Conservation (phyloP, 495 filamentous ascomycete genomes). For the Penicillium silybi region DNA sequence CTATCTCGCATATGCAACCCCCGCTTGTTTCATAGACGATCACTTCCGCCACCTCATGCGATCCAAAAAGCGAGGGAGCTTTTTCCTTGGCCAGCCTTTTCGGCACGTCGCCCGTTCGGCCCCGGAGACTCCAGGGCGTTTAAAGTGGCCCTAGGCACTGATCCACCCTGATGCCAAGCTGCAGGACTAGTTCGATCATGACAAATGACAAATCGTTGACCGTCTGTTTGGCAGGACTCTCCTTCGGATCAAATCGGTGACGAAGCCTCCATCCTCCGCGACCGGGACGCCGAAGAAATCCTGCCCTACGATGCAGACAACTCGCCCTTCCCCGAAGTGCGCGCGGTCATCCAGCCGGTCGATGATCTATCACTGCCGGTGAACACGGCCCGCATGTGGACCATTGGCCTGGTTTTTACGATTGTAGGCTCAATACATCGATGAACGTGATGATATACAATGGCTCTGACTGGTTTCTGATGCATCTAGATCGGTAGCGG, state of each 20-base stretch:
- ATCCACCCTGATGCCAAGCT: neutral
- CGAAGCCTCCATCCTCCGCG: slow-evolving; percentile 27
- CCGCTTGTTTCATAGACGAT: neutral
- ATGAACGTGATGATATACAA: neutral
- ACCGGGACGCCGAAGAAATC: slow-evolving; percentile 34
- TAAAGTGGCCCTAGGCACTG: neutral
- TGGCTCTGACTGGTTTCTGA: neutral
- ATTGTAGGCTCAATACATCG: slow-evolving; percentile 29
- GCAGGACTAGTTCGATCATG: neutral
- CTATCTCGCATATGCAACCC: neutral
- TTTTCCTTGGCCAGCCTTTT: neutral
- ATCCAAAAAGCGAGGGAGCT: neutral
- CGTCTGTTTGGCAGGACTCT: neutral
- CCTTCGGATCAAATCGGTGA: slow-evolving; percentile 5
- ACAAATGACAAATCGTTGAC: neutral
- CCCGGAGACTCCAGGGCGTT: neutral
- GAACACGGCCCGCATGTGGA: slow-evolving; percentile 70
- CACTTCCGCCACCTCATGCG: neutral
- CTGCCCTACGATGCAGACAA: slow-evolving; percentile 53
- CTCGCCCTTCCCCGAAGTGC: slow-evolving; percentile 67
- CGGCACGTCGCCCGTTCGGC: neutral
- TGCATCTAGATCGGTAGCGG: slow-evolving; percentile 52
- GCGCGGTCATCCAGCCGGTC: slow-evolving; percentile 42
- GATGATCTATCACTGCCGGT: slow-evolving; percentile 63
- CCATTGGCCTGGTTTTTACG: slow-evolving; percentile 63